Evolutionary conservation across 1,284 basidiomycete genomes (phyloP).

Genomic region (Apiotrichum montevideense): DNA sequence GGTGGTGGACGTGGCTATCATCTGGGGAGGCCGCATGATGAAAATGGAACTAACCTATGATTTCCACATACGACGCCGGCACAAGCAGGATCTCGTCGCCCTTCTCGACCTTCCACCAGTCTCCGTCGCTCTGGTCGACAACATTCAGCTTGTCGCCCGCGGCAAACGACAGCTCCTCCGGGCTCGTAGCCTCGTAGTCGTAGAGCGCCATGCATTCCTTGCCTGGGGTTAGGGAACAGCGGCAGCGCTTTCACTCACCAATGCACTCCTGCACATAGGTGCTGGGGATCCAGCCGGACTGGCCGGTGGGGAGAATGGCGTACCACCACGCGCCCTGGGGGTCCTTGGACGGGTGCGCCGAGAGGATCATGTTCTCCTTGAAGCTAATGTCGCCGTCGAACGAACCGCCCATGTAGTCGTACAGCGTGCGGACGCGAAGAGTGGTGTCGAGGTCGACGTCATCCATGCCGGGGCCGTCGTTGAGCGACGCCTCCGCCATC

Average conservation of each 20-base stretch:
- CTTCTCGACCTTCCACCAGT: slow-evolving; percentile 92
- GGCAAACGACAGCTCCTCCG: slow-evolving; percentile 73
- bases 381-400: slow-evolving; percentile 88
- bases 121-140: slow-evolving; percentile 69
- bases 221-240: slow-evolving; percentile 10
- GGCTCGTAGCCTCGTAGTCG: slow-evolving; percentile 60
- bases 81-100: slow-evolving; percentile 77
- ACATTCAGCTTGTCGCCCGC: slow-evolving; percentile 72
- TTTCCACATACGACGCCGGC: slow-evolving; percentile 79
- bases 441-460: slow-evolving; percentile 14
- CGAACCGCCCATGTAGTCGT: slow-evolving; percentile 74
- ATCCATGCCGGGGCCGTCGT: slow-evolving; percentile 16
- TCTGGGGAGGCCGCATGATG: slow-evolving; percentile 6
- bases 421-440: slow-evolving; percentile 69
- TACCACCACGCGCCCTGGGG: slow-evolving; percentile 71
- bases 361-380: slow-evolving; percentile 69
- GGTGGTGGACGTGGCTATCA: slow-evolving; percentile 16
- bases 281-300: slow-evolving; percentile 83
- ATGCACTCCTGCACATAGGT: slow-evolving; percentile 72
- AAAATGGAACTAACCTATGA: slow-evolving; percentile 72
- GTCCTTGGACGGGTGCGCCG: slow-evolving; percentile 81
- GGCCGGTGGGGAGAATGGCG: slow-evolving; percentile 62
- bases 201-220: slow-evolving; percentile 57
- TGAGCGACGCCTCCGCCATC: slow-evolving; percentile 2
- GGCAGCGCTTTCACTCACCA: slow-evolving; percentile 51